Evolutionary conservation across 2,329 filamentous ascomycete genomes (phyloP).

Genomic region (Arthrobotrys pseudoclavata): DNA sequence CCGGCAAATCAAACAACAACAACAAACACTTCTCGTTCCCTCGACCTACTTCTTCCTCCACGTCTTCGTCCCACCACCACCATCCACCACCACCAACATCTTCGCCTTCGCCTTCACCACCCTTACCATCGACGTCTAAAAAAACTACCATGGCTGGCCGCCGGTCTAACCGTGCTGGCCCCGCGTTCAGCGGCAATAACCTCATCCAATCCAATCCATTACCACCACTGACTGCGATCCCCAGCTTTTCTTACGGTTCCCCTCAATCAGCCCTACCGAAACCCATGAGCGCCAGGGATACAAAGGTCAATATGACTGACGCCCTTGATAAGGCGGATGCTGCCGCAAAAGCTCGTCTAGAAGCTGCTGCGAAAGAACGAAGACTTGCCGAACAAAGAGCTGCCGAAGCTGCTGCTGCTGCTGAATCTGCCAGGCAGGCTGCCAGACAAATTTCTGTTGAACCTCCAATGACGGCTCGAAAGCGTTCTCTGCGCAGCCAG

Average conservation of each 20-base stretch:
- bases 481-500: constrained; percentile 53
- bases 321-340: constrained; percentile 47
- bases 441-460: constrained; percentile 32
- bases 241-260: constrained; percentile 49
- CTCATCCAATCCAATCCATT: constrained; percentile 53
- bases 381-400: constrained; percentile 48
- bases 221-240: constrained; percentile 42
- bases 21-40: constrained; percentile 27
- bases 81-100: constrained; percentile 18
- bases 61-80: not conserved
- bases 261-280: constrained; percentile 40
- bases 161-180: constrained; percentile 47
- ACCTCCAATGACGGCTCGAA: constrained; percentile 28
- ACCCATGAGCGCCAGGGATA: constrained; percentile 40
- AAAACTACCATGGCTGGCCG: constrained; percentile 30
- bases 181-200: constrained; percentile 55
- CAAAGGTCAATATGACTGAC: constrained; percentile 43
- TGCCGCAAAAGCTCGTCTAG: constrained; percentile 54
- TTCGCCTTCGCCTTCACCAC: not conserved
- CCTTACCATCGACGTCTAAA: not conserved
- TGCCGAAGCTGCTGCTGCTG: constrained; percentile 25
- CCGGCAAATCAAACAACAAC: constrained; percentile 35
- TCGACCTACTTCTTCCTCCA: constrained; percentile 13
- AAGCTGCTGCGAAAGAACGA: constrained; percentile 51
- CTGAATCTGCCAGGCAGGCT: constrained; percentile 6